These are phyloP conservation scores for Volvox reticuliferus DNA, from an alignment of 139 green algal genomes.

Conservation along the genomic window DNA sequence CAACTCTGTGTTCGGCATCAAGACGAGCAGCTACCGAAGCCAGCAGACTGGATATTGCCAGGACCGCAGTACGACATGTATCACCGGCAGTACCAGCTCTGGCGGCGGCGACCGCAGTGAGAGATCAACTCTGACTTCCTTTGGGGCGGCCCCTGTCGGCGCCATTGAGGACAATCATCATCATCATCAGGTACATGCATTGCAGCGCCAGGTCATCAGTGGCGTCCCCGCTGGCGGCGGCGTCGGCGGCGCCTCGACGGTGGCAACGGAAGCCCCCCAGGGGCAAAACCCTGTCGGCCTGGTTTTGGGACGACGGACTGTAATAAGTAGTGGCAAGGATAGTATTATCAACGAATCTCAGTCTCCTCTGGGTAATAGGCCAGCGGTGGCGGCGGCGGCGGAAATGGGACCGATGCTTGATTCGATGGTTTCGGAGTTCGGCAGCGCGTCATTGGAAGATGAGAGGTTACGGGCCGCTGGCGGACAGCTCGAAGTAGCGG, in stretches of 20 bases:
- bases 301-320: not conserved
- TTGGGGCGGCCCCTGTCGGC: not conserved
- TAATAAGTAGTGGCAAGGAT: not conserved
- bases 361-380: not conserved
- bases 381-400: too few relatives aligned
- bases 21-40: slow-evolving; percentile 11
- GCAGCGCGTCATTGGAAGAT: slow-evolving; percentile 16
- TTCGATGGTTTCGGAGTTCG: slow-evolving; percentile 36
- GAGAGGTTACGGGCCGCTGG: not conserved
- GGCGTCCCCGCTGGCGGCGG: too few relatives aligned
- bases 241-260: too few relatives aligned
- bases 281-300: too few relatives aligned
- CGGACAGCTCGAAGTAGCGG: slow-evolving; percentile 7
- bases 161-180: not conserved
- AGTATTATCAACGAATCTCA: not conserved
- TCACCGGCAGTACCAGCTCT: not conserved
- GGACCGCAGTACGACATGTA: not conserved
- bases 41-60: not conserved
- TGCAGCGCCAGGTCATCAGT: too few relatives aligned
- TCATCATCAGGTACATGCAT: not conserved
- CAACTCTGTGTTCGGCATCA: not conserved
- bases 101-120: not conserved
- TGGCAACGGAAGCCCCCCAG: too few relatives aligned
- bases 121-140: not conserved
- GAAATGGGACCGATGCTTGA: not conserved